Evolutionary conservation across 495 filamentous ascomycete genomes (phyloP).

Genomic region (Lasiosphaeria hispida): DNA sequence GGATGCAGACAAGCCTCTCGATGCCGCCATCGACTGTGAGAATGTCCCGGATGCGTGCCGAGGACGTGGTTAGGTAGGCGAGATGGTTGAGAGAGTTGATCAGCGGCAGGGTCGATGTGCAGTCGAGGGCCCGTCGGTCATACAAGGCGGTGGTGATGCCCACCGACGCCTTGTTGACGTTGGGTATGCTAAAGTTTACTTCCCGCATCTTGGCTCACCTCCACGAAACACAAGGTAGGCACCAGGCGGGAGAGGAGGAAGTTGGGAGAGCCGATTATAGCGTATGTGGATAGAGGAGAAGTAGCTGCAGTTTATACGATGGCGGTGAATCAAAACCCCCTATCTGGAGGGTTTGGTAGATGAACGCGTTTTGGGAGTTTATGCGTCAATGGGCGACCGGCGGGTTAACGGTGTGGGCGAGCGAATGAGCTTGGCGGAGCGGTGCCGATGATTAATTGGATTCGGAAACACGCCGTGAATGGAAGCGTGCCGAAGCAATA

Average conservation of each 20-base stretch:
- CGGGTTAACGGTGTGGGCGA: background rate
- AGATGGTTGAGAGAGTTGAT: constrained; percentile 99
- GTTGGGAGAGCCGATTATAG: background rate
- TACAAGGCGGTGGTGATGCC: constrained; percentile 98
- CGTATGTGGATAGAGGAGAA: constrained; percentile 4
- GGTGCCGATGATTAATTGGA: background rate
- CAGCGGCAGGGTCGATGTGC: constrained; percentile 92
- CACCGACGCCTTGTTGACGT: constrained; percentile 99
- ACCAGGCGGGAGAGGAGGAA: constrained; percentile 28
- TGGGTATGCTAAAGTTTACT: constrained; percentile 99
- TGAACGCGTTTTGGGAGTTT: constrained; percentile 27
- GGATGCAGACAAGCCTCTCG: constrained; percentile 91
- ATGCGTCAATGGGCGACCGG: constrained; percentile 23
- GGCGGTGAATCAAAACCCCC: constrained; percentile 12
- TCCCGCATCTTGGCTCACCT: constrained; percentile 75
- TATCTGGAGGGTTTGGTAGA: constrained; percentile 22
- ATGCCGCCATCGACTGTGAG: constrained; percentile 97
- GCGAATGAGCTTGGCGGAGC: constrained; percentile 9
- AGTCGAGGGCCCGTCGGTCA: constrained; percentile 94
- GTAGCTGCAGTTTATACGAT: constrained; percentile 4
- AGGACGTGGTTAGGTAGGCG: constrained; percentile 97
- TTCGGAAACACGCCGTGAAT: background rate
- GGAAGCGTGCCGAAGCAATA: too few species aligned
- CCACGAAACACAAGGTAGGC: constrained; percentile 30
- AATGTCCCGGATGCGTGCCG: constrained; percentile 94